Percentiles rank a stretch among this genome's conserved stretches.
These are phyloP conservation scores for Fusarium hainanense DNA, from an alignment of 2,329 filamentous ascomycete genomes.

Conservation along the genomic window DNA sequence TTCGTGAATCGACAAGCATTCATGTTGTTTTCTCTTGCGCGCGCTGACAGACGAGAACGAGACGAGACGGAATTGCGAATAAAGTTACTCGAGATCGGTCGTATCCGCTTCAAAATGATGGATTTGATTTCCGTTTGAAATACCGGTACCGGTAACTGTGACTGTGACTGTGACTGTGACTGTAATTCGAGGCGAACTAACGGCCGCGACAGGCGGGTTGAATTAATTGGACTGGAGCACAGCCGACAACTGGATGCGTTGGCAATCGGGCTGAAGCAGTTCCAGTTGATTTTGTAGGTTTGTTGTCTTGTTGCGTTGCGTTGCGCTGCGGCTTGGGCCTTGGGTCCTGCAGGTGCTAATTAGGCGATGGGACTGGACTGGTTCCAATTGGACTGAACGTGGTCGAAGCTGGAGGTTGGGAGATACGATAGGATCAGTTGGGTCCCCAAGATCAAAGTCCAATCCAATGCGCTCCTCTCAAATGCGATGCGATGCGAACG, in stretches of 20 bases:
- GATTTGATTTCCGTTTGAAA: slow-evolving; percentile 28
- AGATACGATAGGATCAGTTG: slow-evolving; percentile 16
- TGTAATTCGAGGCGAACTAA: slow-evolving; percentile 39
- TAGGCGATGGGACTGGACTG: slow-evolving; percentile 31
- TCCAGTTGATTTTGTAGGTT: slow-evolving; percentile 37
- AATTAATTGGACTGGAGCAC: slow-evolving; percentile 34
- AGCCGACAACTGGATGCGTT: slow-evolving; percentile 38
- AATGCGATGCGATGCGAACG: slow-evolving; percentile 27
- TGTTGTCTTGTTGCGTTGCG: slow-evolving; percentile 25
- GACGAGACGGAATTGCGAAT: slow-evolving; percentile 44
- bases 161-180: neutral
- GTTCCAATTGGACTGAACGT: slow-evolving; percentile 21
- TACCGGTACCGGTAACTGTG: slow-evolving; percentile 4
- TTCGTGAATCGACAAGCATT: slow-evolving; percentile 51
- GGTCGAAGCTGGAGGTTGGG: slow-evolving; percentile 20
- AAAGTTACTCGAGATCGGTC: slow-evolving; percentile 48
- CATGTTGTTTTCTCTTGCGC: slow-evolving; percentile 62
- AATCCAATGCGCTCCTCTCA: slow-evolving; percentile 15
- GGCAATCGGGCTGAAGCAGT: slow-evolving; percentile 32
- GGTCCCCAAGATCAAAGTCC: slow-evolving; percentile 7
- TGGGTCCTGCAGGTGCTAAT: slow-evolving; percentile 42
- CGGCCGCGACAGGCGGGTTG: slow-evolving; percentile 31
- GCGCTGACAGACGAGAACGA: slow-evolving; percentile 19
- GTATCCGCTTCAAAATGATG: slow-evolving; percentile 36
- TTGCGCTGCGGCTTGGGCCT: slow-evolving; percentile 5